Evolutionary conservation across 345 rosid genomes (phyloP).

Genomic region (Fremontodendron californicum): DNA sequence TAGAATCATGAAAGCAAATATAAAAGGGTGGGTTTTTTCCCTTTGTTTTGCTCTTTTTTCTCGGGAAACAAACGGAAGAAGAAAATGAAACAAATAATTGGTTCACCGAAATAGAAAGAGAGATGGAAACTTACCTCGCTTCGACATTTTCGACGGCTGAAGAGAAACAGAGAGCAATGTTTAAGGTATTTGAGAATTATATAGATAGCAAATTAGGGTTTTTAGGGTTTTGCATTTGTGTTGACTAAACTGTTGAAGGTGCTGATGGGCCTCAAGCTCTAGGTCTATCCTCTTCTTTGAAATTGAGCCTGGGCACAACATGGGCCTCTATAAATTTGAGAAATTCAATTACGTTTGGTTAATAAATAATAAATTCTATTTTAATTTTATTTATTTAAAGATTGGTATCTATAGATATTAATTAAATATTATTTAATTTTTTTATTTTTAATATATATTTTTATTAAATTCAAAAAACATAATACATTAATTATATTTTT

Average conservation of each 20-base stretch:
- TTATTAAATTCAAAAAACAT: no score
- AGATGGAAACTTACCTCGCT: conserved; percentile 53
- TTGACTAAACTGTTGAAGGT: not conserved
- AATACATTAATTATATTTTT: no score
- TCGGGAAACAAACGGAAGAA: not conserved
- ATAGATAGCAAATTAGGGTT: conserved; percentile 20
- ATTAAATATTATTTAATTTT: no score
- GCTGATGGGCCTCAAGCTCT: not conserved
- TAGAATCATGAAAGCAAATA: not conserved
- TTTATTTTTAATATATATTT: no score
- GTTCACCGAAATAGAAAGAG: not conserved
- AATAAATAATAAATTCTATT: not conserved
- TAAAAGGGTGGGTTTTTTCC: not conserved
- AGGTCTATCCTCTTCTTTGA: not conserved
- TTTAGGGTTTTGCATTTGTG: not conserved
- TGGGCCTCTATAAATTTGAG: not conserved
- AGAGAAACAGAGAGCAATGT: not conserved
- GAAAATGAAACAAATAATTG: not conserved
- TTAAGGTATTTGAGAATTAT: conserved; percentile 29
- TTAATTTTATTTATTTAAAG: no score
- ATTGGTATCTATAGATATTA: no score
- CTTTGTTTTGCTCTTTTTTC: not conserved
- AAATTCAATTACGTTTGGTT: not conserved
- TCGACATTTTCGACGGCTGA: conserved; percentile 69
- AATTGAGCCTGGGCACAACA: not conserved